Base-by-base conservation (phyloP, 108 stramenopile species). In the Cyclotella distinguenda region DNA sequence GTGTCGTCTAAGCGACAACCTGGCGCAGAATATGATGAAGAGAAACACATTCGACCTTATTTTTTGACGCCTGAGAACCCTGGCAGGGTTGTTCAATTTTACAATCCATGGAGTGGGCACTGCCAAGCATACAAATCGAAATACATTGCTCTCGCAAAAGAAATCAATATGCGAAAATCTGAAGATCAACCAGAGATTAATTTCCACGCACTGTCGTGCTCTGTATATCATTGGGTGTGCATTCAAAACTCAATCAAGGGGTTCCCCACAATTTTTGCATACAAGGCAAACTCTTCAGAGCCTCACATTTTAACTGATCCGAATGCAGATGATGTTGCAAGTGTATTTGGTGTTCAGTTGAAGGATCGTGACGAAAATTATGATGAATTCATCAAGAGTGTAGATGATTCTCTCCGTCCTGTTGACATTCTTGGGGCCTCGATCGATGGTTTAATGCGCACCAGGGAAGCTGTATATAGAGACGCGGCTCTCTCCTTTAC, bases 401-500 rank as follows among this genome's bases (percentile, higher is more conserved):
- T 60, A 38, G 54, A 58, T 38, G 51, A 56, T 64, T 69, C 61
- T 23, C 25, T 65, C 31, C 55, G 56, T 22, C 44, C 72, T 53
- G 36, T 57, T 32, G 68, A 82, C 72, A 71, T 88, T 68, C 72
- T 68, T 31, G 81, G 66, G 23, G 63, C 82, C 54, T 61, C 72
- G 50, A 18, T 68, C 45, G 66, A 70, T 62, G 69, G 80, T 53
- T 39, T 74, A 54, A 40, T 72, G 25, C 74, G 72, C 6, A 79
- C 78, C 12, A 79, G 64, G 53, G 70, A 74, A 53, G 59, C 73
- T 45, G 76, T 76, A 0, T 82, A 71, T 48, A 58, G 69, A 23
- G 88, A 89, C 68, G 88, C 88, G 3, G 83, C 81, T 11, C 62
- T 89, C 36, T 86, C 86, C 6, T 89, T 89, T 35, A 76, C 75